These are phyloP conservation scores for Nadsonia fulvescens DNA, from an alignment of 805 yeast genomes.

Conservation along the genomic window DNA sequence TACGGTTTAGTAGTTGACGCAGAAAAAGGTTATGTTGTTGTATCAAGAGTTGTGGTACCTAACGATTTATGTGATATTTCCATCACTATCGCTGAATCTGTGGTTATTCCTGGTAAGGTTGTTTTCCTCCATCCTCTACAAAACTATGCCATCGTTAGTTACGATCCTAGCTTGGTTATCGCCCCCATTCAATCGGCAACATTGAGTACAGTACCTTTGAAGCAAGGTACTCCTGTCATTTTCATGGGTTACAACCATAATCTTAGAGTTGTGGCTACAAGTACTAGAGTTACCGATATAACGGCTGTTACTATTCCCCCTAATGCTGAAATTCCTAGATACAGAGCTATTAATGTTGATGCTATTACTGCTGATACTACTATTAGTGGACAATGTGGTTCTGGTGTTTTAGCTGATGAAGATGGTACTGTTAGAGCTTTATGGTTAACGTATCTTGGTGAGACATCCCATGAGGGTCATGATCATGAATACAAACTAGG, in stretches of 20 bases:
- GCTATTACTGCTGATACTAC: conserved; percentile 59
- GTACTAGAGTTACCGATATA: conserved; percentile 61
- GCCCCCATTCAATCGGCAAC: conserved; percentile 59
- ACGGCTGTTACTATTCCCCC: conserved; percentile 59
- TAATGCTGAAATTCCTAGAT: conserved; percentile 52
- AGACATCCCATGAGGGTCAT: conserved; percentile 32
- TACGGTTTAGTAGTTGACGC: conserved; percentile 76
- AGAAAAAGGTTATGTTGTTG: conserved; percentile 57
- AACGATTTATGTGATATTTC: conserved; percentile 65
- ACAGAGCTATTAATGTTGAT: conserved; percentile 71
- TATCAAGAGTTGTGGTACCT: conserved; percentile 63
- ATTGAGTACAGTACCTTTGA: conserved; percentile 35
- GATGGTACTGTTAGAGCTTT: conserved; percentile 70
- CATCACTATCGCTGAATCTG: conserved; percentile 71
- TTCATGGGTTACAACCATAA: conserved; percentile 69
- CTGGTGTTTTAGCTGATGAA: conserved; percentile 61
- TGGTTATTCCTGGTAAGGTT: conserved; percentile 62
- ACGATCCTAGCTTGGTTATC: conserved; percentile 55
- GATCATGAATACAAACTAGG: conserved; percentile 61
- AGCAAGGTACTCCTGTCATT: conserved; percentile 58
- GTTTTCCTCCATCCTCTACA: conserved; percentile 75
- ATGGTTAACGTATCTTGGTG: conserved; percentile 77
- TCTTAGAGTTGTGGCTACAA: conserved; percentile 51
- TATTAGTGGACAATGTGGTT: conserved; percentile 50
- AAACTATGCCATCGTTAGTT: conserved; percentile 68